Evolutionary conservation across 192 early-diverging fungal species (phyloP), one percentile per base, ranked within the genome.

Genomic region (Haplosporangium gracile): DNA sequence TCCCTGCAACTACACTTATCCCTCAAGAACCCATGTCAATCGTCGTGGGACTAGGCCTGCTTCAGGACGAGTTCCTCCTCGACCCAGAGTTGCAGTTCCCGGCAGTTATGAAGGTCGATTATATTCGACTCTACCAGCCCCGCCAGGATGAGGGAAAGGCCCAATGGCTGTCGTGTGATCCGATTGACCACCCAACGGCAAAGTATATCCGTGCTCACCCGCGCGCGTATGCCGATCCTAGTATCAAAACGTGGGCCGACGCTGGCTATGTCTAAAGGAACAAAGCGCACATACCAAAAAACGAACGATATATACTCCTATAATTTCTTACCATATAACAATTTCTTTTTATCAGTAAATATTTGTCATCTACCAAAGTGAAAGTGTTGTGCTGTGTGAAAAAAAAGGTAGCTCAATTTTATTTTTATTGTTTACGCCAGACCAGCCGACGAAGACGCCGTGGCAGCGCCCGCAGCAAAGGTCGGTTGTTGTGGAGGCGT

Each of bases 1-100:
- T 74, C 83, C 86, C 36, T 77, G 79, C 16, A 82, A 87, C 88
- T 69, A 88, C 89, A 38, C 63, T 85, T 22, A 89, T 92, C 43
- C 71, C 92, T 34, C 90, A 92, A 70, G 92, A 92, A 76, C 92
- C 92, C 75, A 92, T 92, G 92, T 92, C 89, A 68, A 91, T 92
- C 39, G 91, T 92, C 47, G 80, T 92, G 80, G 91, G 91, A 51
- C 80, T 92, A 72, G 92, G 90, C 16, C 87, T 92, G 49, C 83
- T 91, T 0, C 84, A 85, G 39, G 91, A 91, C 49, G 82, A 89
- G 38, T 24, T 79, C n/a, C 78, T 88, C 1, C 29, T 76, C 11
- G 47, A 76, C 24, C 57, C 38, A 3, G 74, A 80, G 4, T 75
- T 91, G 16, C 29, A 70, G 24, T 85, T 91, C 80, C 91, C 91